Conservation (phyloP, 768 basidiomycete species). For the Dioszegia crocea region DNA sequence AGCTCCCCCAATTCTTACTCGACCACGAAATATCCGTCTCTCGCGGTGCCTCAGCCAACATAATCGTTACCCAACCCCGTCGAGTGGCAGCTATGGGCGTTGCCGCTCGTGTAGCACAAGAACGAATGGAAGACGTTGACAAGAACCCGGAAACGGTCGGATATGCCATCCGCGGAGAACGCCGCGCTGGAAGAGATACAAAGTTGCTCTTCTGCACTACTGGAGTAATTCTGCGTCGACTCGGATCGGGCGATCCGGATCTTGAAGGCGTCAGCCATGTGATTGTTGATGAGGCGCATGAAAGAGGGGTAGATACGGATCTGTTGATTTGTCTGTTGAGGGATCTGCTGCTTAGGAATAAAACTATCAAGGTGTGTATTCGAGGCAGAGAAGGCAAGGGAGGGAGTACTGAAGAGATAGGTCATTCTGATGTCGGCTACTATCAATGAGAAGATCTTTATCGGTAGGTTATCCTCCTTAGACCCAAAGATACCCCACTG, state of each 20-base stretch:
- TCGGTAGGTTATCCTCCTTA: slow-evolving; percentile 52
- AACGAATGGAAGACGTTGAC: slow-evolving; percentile 57
- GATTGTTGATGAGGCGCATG: slow-evolving; percentile 90
- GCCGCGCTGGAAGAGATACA: slow-evolving; percentile 62
- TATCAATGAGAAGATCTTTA: slow-evolving; percentile 62
- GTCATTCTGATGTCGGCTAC: slow-evolving; percentile 91
- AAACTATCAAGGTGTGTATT: slow-evolving; percentile 57
- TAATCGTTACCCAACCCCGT: slow-evolving; percentile 84
- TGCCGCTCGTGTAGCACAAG: slow-evolving; percentile 76
- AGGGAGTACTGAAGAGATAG: slow-evolving; percentile 17
- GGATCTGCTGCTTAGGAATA: slow-evolving; percentile 64
- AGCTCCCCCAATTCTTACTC: slow-evolving; percentile 84
- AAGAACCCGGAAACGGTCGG: slow-evolving; percentile 61
- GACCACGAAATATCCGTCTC: slow-evolving; percentile 68
- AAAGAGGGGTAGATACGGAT: slow-evolving; percentile 86
- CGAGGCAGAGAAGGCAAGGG: not conserved
- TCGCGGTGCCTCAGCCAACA: slow-evolving; percentile 64
- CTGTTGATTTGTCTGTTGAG: slow-evolving; percentile 79
- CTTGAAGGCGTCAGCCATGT: slow-evolving; percentile 73
- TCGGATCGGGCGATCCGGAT: slow-evolving; percentile 65
- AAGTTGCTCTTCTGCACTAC: slow-evolving; percentile 88
- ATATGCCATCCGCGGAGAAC: slow-evolving; percentile 85
- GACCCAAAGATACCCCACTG: not conserved
- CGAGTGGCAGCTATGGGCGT: slow-evolving; percentile 85
- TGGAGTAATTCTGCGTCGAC: slow-evolving; percentile 77